Evolutionary conservation across 768 basidiomycete genomes (phyloP).

Genomic region (Calocera cornea): DNA sequence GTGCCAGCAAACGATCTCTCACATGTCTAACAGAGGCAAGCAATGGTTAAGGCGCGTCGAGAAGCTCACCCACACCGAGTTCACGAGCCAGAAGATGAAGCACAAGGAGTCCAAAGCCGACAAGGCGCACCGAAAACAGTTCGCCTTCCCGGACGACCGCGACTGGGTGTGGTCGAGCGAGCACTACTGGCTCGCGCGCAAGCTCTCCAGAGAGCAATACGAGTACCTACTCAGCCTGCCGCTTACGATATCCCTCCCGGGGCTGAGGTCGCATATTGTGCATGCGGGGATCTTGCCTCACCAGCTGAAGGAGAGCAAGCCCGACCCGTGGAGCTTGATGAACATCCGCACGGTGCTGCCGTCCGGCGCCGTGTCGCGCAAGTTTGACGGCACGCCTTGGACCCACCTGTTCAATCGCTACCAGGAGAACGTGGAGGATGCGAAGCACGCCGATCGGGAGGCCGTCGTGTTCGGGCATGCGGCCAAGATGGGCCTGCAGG

Average conservation of each 20-base stretch:
- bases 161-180: conserved; percentile 59
- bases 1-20: background rate
- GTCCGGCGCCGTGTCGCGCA: conserved; percentile 33
- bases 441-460: conserved; percentile 13
- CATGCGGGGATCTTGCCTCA: conserved; percentile 73
- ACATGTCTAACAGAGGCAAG: conserved; percentile 18
- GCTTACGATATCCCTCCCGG: conserved; percentile 57
- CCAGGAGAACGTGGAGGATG: conserved; percentile 29
- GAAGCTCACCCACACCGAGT: conserved; percentile 22
- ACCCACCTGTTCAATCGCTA: conserved; percentile 56
- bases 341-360: conserved; percentile 52
- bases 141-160: conserved; percentile 34
- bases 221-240: conserved; percentile 66
- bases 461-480: conserved; percentile 82
- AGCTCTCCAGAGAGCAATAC: conserved; percentile 38
- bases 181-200: conserved; percentile 65
- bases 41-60: conserved; percentile 19
- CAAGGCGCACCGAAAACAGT: conserved; percentile 11
- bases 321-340: conserved; percentile 56
- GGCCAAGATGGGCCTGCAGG: conserved; percentile 63
- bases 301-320: conserved; percentile 61
- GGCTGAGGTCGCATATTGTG: conserved; percentile 59
- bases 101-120: conserved; percentile 28
- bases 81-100: conserved; percentile 19
- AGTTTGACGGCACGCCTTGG: conserved; percentile 46